These are phyloP conservation scores for Kodamaea laetipori DNA, from an alignment of 805 yeast genomes.

Conservation along the genomic window DNA sequence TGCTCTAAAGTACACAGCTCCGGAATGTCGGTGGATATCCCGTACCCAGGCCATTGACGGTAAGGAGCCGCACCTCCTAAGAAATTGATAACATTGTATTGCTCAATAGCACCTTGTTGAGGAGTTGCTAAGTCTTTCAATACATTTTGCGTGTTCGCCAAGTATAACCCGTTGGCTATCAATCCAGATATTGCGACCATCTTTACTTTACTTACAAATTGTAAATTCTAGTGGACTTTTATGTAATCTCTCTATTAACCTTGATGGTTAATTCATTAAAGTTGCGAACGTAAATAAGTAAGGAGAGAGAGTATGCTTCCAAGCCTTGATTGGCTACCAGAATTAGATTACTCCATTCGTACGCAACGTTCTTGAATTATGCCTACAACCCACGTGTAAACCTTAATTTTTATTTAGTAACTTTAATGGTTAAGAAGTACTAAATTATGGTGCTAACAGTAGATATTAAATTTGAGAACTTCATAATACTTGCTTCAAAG, in stretches of 20 bases:
- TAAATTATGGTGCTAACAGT: too few species aligned
- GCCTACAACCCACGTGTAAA: too few species aligned
- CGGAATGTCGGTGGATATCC: constrained; percentile 53
- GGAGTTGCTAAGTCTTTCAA: constrained; percentile 38
- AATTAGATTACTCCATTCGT: too few species aligned
- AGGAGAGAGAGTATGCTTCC: too few species aligned
- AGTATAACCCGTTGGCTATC: constrained; percentile 31
- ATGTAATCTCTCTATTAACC: not conserved
- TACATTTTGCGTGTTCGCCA: constrained; percentile 25
- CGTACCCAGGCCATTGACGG: constrained; percentile 52
- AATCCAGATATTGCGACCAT: constrained; percentile 35
- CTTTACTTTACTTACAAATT: not conserved
- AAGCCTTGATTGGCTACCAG: too few species aligned
- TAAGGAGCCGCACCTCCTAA: constrained; percentile 63
- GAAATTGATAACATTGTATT: constrained; percentile 50
- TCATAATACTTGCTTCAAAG: too few species aligned
- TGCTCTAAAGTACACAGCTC: constrained; percentile 58
- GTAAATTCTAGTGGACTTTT: not conserved
- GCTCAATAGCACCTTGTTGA: constrained; percentile 43
- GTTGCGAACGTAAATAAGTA: too few species aligned
- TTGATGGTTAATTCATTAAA: not conserved
- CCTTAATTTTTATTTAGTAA: too few species aligned
- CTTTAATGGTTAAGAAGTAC: too few species aligned
- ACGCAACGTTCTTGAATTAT: too few species aligned
- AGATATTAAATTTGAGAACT: too few species aligned